Evolutionary conservation across 2,329 filamentous ascomycete species (phyloP).

Genomic region (Alternaria conjuncta): DNA sequence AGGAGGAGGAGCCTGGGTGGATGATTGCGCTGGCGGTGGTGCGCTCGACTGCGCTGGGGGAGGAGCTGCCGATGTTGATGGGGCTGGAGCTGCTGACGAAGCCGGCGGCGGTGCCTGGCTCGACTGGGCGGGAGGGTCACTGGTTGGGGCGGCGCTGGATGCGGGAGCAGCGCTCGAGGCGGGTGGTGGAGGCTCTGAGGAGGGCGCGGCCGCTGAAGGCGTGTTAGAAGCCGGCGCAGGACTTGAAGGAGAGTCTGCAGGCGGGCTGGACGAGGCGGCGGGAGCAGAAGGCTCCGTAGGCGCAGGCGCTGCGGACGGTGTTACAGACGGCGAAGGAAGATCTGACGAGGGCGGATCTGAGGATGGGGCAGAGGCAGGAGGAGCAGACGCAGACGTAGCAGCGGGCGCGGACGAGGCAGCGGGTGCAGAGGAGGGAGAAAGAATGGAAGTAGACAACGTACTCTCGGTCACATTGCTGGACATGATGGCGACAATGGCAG

Average conservation of each 20-base stretch:
- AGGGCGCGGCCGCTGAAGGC: conserved; percentile 19
- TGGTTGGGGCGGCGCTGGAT: conserved; percentile 20
- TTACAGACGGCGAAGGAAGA: conserved; percentile 25
- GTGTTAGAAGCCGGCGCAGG: conserved; percentile 20
- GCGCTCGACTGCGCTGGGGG: conserved; percentile 17
- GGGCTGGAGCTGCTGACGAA: conserved; percentile 5
- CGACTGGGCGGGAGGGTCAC: conserved; percentile 16
- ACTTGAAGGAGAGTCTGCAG: conserved; percentile 26
- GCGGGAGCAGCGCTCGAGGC: conserved; percentile 14
- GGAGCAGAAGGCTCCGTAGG: conserved; percentile 24
- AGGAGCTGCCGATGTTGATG: conserved; percentile 15
- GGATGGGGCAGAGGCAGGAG: conserved; percentile 12
- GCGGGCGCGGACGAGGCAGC: conserved; percentile 16
- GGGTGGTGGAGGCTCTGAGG: conserved; percentile 14
- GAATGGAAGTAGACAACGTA: conserved; percentile 41
- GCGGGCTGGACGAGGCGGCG: conserved; percentile 14
- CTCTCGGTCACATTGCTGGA: conserved; percentile 38
- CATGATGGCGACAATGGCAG: conserved; percentile 31
- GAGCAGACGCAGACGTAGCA: conserved; percentile 14
- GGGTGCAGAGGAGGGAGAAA: conserved; percentile 18
- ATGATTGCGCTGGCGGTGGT: conserved; percentile 13
- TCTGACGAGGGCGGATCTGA: conserved; percentile 13
- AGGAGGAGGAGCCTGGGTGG: conserved; percentile 7
- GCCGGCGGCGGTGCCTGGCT: conserved; percentile 2
- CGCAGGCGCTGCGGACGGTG: conserved; percentile 28